Evolutionary conservation across 371 early-diverging fungal species (phyloP).

Genomic region (Syncephalastrum sp.): DNA sequence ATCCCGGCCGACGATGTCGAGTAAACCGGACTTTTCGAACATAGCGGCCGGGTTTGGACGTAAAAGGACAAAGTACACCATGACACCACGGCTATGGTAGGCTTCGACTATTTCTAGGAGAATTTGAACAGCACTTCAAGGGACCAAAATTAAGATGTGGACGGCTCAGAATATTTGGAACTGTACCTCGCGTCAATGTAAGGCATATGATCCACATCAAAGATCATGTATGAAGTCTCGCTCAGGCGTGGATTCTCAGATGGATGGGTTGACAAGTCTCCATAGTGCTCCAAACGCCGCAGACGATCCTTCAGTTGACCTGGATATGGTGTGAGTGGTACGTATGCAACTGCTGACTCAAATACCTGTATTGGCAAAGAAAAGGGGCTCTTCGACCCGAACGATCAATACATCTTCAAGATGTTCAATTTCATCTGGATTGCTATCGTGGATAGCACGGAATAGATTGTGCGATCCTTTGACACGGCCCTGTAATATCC

Average conservation of each 20-base stretch:
- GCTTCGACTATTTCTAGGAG: constrained; percentile 85
- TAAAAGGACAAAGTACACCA: constrained; percentile 84
- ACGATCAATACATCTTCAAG: constrained; percentile 84
- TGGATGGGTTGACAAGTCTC: constrained; percentile 86
- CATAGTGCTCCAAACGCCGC: constrained; percentile 87
- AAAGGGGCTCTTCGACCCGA: constrained; percentile 86
- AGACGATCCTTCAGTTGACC: constrained; percentile 91
- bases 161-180: no score
- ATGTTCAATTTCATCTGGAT: constrained; percentile 63
- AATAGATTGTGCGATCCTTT: constrained; percentile 43
- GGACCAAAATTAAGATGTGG: no score
- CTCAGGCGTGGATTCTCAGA: constrained; percentile 68
- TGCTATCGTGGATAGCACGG: constrained; percentile 55
- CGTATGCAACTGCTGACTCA: background rate
- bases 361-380: constrained; percentile 88
- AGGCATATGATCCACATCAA: constrained; percentile 87
- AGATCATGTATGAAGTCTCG: constrained; percentile 71
- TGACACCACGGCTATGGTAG: constrained; percentile 72
- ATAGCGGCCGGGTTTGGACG: constrained; percentile 61
- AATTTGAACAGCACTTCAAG: constrained; percentile 77
- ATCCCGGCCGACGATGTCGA: constrained; percentile 60
- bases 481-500: constrained; percentile 35
- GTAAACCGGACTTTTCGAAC: constrained; percentile 72
- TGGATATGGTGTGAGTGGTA: constrained; percentile 9
- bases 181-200: constrained; percentile 82